These are phyloP conservation scores for Candida neerlandica DNA, from an alignment of 1,139 yeast species.

Conservation along the genomic window DNA sequence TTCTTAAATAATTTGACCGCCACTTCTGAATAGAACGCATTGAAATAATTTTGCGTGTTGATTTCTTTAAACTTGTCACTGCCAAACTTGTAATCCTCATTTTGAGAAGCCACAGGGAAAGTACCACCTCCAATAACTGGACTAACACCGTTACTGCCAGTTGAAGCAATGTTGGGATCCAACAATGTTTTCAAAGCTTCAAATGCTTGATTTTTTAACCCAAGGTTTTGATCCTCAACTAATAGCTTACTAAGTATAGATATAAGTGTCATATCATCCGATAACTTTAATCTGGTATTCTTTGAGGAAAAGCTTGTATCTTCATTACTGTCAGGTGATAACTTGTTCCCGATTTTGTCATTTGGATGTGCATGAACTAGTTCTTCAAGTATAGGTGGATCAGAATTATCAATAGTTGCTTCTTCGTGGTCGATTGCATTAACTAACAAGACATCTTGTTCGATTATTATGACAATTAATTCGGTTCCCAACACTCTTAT, in stretches of 20 bases:
- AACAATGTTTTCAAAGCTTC: constrained; percentile 78
- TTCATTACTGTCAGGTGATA: background rate
- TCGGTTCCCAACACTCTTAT: constrained; percentile 80
- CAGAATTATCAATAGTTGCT: constrained; percentile 34
- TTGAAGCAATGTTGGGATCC: constrained; percentile 53
- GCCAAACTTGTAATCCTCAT: constrained; percentile 6
- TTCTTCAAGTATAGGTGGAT: constrained; percentile 26
- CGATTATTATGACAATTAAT: constrained; percentile 76
- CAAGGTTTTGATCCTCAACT: constrained; percentile 65
- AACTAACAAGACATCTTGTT: constrained; percentile 76
- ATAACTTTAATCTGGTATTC: constrained; percentile 35
- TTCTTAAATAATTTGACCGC: constrained; percentile 62
- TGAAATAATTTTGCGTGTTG: constrained; percentile 55
- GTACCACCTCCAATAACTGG: constrained; percentile 4
- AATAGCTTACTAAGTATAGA: constrained; percentile 63
- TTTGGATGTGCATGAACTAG: constrained; percentile 2
- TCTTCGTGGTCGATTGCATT: constrained; percentile 44
- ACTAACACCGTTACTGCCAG: constrained; percentile 7
- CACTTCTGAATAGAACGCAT: constrained; percentile 61
- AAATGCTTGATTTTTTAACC: constrained; percentile 77
- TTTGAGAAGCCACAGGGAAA: background rate
- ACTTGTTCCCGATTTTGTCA: background rate
- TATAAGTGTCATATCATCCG: constrained; percentile 64
- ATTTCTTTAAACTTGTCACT: constrained; percentile 36
- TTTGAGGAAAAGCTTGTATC: constrained; percentile 21